phyloP scores from a whole-genome alignment of 2,329 filamentous ascomycete species.

The Hypoxylon sp. region DNA sequence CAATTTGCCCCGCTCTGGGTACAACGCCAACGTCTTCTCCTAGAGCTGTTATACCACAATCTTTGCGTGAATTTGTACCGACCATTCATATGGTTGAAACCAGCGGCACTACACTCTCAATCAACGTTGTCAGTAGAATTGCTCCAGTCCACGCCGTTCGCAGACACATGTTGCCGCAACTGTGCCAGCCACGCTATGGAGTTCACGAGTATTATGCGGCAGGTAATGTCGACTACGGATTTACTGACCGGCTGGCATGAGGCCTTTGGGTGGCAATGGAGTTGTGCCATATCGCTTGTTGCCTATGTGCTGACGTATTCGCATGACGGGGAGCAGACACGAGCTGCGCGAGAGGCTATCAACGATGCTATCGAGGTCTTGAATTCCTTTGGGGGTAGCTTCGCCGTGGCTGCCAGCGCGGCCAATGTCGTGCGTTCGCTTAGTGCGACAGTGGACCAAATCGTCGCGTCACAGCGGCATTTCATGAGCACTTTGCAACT shows the following conservation, averaged over 20 bases:
- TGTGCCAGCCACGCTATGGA: constrained; percentile 54
- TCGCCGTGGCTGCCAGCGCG: constrained; percentile 27
- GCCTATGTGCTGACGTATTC: constrained; percentile 32
- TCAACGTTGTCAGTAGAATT: background rate
- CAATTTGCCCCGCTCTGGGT: constrained; percentile 55
- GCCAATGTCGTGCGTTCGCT: constrained; percentile 26
- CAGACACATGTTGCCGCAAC: constrained; percentile 38
- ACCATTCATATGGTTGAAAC: constrained; percentile 54
- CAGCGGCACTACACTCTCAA: constrained; percentile 1
- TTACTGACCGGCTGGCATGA: constrained; percentile 54
- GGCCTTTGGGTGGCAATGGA: constrained; percentile 58
- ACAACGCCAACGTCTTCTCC: constrained; percentile 55
- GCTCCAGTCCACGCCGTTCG: constrained; percentile 3
- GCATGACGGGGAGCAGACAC: constrained; percentile 2
- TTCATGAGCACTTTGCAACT: background rate
- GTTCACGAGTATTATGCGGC: constrained; percentile 54
- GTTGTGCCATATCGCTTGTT: constrained; percentile 47
- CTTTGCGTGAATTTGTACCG: constrained; percentile 54
- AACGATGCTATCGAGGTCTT: constrained; percentile 20
- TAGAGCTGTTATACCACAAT: constrained; percentile 57
- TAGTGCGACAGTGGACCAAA: constrained; percentile 19
- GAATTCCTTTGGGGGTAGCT: constrained; percentile 22
- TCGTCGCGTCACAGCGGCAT: background rate
- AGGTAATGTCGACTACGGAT: constrained; percentile 49
- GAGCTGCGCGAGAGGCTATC: constrained; percentile 18